These are phyloP conservation scores for Xerocomellus intermedius DNA, from an alignment of 768 basidiomycete genomes.

Conservation along the genomic window DNA sequence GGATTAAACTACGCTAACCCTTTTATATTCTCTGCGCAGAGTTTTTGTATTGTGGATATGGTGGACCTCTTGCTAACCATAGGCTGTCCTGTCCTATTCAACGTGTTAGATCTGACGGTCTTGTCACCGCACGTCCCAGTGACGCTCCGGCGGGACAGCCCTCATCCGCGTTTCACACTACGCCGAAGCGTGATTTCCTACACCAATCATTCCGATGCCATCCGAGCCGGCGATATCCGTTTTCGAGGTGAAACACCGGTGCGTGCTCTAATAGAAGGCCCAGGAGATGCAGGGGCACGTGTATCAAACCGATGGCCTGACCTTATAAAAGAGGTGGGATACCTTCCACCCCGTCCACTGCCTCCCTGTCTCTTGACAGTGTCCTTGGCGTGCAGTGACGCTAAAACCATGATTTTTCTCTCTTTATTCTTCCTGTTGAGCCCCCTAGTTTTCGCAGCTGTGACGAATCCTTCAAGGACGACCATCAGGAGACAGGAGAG, in stretches of 20 bases:
- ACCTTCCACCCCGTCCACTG: background rate
- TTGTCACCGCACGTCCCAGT: background rate
- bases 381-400: constrained; percentile 6
- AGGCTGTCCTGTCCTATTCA: too few relatives aligned
- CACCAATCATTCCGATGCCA: background rate
- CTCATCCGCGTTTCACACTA: background rate
- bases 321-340: constrained; percentile 20
- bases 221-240: background rate
- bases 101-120: background rate
- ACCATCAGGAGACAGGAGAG: constrained; percentile 29
- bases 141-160: too few relatives aligned
- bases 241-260: constrained; percentile 2
- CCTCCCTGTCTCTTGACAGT: background rate
- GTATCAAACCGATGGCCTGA: background rate
- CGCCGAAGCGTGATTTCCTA: background rate
- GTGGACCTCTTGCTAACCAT: too few relatives aligned
- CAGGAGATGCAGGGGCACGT: constrained; percentile 14
- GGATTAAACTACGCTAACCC: too few relatives aligned
- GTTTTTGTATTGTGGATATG: too few relatives aligned
- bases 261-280: background rate
- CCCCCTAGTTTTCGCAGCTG: constrained; percentile 30
- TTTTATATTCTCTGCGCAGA: too few relatives aligned
- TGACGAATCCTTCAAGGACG: constrained; percentile 35
- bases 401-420: constrained; percentile 38
- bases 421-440: constrained; percentile 28